Evolutionary conservation across 129 eudicot genomes (phyloP), one percentile per base, ranked within the genome.

Genomic region (sunflower (Helianthus annuus)): DNA sequence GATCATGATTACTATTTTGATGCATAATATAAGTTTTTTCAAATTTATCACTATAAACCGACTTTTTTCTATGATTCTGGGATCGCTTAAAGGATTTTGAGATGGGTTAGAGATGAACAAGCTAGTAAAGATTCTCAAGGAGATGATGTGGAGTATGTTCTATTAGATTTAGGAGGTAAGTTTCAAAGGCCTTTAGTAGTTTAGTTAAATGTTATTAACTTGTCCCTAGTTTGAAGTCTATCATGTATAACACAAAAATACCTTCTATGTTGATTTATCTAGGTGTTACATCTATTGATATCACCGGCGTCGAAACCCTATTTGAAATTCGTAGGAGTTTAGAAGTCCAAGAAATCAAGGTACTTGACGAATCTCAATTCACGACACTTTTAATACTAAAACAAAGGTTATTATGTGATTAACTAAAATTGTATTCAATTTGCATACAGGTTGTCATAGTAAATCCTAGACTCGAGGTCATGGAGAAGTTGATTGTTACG

Each of bases 91-190:
- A 94, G 99, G 83, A 74, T 95, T 42, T 49, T 79, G 79, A 90
- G 99, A 79, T 95, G 90, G 81, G 81, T 90, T 4, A 82, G 96
- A 84, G 99, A 95, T 61, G 97, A 88, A 76, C 60, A 77, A 49
- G 78, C 76, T 1, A 48, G n/a, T 29, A 69, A 48, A 48, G 64
- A 89, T 57, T 60, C 79, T 3, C 17, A 77, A 59, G 85, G 81
- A 45, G 78, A 73, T 71, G 80, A 72, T 15, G 48, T 88, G 12
- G 94, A 90, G 70, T 92, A 74, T 64, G 74, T 95, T 46, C 16
- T 95, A 48, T 77, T 95, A 44, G 99, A 95, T 2, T 48, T 90
- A 57, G 99, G 96, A 88, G 99, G 99, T 88, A 79, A 79, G 79
- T 45, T 57, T 29, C 63, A 58, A 42, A 10, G 39, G 12, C 36